Conservation (phyloP, 1,139 yeast genomes). For the Blastobotrys illinoisensis region DNA sequence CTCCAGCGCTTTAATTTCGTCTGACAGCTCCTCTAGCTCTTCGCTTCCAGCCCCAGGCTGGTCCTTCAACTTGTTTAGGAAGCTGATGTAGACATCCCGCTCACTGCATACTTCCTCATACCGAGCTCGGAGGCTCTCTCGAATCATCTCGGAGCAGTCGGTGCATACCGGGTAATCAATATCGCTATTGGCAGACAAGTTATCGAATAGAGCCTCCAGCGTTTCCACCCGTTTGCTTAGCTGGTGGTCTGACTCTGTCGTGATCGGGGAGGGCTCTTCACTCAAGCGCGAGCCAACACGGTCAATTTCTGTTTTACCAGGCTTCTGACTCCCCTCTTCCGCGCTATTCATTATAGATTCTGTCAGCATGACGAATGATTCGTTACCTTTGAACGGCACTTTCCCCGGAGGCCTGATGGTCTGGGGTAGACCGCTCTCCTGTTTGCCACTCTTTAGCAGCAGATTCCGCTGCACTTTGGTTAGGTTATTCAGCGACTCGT, state of each 20-base stretch:
- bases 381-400: slow-evolving; percentile 14
- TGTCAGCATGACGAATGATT: slow-evolving; percentile 40
- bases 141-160: slow-evolving; percentile 70
- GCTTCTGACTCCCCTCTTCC: slow-evolving; percentile 1
- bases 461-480: slow-evolving; percentile 50
- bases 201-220: slow-evolving; percentile 58
- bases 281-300: background rate
- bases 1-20: slow-evolving; percentile 38
- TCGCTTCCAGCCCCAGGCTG: slow-evolving; percentile 44
- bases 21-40: slow-evolving; percentile 40
- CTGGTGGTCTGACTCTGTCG: slow-evolving; percentile 2
- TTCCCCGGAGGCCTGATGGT: background rate
- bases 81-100: slow-evolving; percentile 70
- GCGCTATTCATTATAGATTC: slow-evolving; percentile 28
- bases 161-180: slow-evolving; percentile 86
- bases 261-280: slow-evolving; percentile 1
- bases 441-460: slow-evolving; percentile 21
- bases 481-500: slow-evolving; percentile 47
- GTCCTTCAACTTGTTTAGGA: slow-evolving; percentile 61
- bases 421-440: background rate
- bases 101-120: slow-evolving; percentile 74
- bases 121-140: slow-evolving; percentile 61
- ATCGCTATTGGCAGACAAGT: slow-evolving; percentile 63
- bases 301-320: slow-evolving; percentile 7
- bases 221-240: slow-evolving; percentile 36